A percentile compares a stretch with the other conserved stretches of the same genome.
Evolutionary conservation across 129 eudicot genomes (phyloP).

Genomic region (Lactuca saligna): DNA sequence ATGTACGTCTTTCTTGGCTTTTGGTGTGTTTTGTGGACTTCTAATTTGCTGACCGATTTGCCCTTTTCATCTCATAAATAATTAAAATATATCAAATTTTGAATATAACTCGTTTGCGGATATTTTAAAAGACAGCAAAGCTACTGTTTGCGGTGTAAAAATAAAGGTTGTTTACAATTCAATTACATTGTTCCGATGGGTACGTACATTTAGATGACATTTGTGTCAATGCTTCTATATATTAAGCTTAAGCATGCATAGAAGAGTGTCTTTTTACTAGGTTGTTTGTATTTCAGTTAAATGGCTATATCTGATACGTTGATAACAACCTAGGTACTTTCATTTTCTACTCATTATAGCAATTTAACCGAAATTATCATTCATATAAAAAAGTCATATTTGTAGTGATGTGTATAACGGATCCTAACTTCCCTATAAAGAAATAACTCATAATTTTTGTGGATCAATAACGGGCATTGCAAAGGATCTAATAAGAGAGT

Average conservation of each 20-base stretch:
- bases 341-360: too few species aligned
- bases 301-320: too few species aligned
- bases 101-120: not conserved
- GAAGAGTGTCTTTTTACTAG: not conserved
- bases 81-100: not conserved
- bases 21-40: conserved; percentile 17
- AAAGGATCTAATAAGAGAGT: too few species aligned
- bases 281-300: not conserved
- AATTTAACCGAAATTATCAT: too few species aligned
- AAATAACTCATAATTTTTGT: too few species aligned
- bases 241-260: not conserved
- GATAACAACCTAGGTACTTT: too few species aligned
- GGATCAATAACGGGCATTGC: too few species aligned
- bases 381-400: too few species aligned
- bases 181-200: not conserved
- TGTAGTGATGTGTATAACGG: too few species aligned
- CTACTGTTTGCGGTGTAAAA: not conserved
- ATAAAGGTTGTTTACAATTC: not conserved
- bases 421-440: too few species aligned
- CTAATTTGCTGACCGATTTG: conserved; percentile 26
- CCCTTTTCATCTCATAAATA: conserved; percentile 20
- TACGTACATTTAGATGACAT: not conserved
- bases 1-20: conserved; percentile 34
- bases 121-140: not conserved
- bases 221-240: not conserved